Evolutionary conservation across 2,329 filamentous ascomycete genomes (phyloP).

Genomic region (Epichloe sibirici): DNA sequence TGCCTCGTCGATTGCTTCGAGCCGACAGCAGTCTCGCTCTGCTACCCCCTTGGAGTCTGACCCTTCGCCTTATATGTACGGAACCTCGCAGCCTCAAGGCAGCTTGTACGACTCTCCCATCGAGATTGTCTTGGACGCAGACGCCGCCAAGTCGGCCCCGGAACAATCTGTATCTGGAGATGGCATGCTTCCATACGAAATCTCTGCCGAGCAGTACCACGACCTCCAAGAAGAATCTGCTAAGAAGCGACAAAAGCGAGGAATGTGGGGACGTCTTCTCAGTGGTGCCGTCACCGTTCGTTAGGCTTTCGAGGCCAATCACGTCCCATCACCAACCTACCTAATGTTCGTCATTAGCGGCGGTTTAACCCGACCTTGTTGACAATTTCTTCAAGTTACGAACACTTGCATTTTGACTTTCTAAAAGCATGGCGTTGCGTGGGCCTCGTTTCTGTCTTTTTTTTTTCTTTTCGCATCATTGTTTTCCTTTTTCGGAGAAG

Average conservation of each 20-base stretch:
- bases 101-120: slow-evolving; percentile 39
- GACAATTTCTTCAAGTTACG: background rate
- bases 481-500: background rate
- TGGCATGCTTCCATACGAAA: slow-evolving; percentile 41
- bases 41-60: slow-evolving; percentile 39
- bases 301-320: slow-evolving; percentile 9
- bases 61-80: slow-evolving; percentile 30
- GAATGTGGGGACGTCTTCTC: slow-evolving; percentile 43
- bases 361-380: background rate
- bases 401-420: background rate
- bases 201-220: slow-evolving; percentile 38
- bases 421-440: slow-evolving; percentile 10
- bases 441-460: background rate
- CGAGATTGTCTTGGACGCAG: slow-evolving; percentile 30
- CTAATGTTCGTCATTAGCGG: background rate
- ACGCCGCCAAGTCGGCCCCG: slow-evolving; percentile 23
- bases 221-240: slow-evolving; percentile 33
- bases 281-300: slow-evolving; percentile 30
- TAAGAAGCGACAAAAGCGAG: slow-evolving; percentile 38
- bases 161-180: slow-evolving; percentile 12
- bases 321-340: too few species aligned
- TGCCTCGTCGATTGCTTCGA: slow-evolving; percentile 34
- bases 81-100: slow-evolving; percentile 16
- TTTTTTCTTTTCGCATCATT: background rate
- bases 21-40: slow-evolving; percentile 35